Evolutionary conservation across 768 basidiomycete species (phyloP).

Genomic region (Leucocoprinus birnbaumii): DNA sequence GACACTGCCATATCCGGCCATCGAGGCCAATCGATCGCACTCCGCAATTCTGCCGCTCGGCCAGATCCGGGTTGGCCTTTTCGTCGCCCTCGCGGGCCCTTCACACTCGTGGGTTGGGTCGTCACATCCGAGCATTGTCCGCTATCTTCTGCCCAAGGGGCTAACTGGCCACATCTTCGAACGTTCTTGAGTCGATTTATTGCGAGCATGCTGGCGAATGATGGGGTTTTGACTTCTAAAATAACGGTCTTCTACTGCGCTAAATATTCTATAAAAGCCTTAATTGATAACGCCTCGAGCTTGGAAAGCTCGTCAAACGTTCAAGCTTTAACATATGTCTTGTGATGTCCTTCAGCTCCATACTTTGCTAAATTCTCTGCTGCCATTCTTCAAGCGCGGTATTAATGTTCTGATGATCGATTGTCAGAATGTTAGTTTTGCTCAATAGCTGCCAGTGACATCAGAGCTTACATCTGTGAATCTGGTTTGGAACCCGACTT

Average conservation of each 20-base stretch:
- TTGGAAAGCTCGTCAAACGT: no score
- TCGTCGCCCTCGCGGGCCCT: neutral
- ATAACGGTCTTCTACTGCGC: no score
- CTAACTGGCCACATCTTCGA: no score
- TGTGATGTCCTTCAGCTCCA: neutral
- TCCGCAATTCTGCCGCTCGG: constrained; percentile 2
- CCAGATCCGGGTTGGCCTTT: neutral
- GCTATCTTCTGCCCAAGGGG: no score
- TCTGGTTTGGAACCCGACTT: neutral
- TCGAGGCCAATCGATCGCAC: constrained; percentile 6
- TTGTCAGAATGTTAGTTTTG: no score
- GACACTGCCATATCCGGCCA: constrained; percentile 10
- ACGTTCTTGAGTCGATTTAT: no score
- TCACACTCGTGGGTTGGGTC: neutral
- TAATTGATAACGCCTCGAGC: no score
- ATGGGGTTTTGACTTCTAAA: no score
- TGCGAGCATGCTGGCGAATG: no score
- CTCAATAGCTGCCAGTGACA: neutral
- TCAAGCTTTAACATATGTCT: no score
- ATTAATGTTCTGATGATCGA: constrained; percentile 1
- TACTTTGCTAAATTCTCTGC: neutral
- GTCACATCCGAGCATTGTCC: neutral
- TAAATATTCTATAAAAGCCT: no score
- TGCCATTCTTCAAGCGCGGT: constrained; percentile 1
- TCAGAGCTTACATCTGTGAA: constrained; percentile 8